Percentiles rank a stretch among this genome's conserved stretches.
These are phyloP conservation scores for Malus hybrid DNA, from an alignment of 331 rosid genomes.

Conservation along the genomic window DNA sequence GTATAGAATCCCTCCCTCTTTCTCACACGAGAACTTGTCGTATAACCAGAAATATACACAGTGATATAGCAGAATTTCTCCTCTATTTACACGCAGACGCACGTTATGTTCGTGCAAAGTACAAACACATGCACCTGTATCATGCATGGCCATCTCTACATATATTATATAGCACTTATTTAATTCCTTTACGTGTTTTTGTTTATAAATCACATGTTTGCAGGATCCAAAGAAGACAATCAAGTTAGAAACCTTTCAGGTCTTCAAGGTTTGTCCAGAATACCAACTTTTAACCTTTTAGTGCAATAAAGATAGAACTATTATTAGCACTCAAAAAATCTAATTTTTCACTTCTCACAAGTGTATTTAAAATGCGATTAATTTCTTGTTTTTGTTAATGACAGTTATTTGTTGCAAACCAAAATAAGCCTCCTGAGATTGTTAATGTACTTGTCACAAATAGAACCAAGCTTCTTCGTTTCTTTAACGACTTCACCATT, in stretches of 20 bases:
- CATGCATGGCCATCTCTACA: neutral
- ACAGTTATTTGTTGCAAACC: slow-evolving; percentile 71
- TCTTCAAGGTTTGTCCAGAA: slow-evolving; percentile 50
- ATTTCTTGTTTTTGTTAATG: neutral
- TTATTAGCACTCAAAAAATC: too few relatives aligned
- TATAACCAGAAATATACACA: too few relatives aligned
- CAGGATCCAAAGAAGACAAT: slow-evolving; percentile 69
- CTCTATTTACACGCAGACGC: too few relatives aligned
- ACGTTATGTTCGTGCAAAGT: too few relatives aligned
- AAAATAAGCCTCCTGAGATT: slow-evolving; percentile 61
- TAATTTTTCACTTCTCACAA: too few relatives aligned
- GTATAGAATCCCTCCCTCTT: slow-evolving; percentile 1
- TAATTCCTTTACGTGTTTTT: neutral
- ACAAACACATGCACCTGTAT: too few relatives aligned
- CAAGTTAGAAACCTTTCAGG: slow-evolving; percentile 60
- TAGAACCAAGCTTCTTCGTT: slow-evolving; percentile 60
- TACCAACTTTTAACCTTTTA: neutral
- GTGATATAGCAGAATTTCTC: too few relatives aligned
- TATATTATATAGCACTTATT: neutral
- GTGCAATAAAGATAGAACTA: too few relatives aligned
- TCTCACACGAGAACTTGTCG: neutral
- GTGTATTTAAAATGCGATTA: neutral
- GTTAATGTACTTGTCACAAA: slow-evolving; percentile 49
- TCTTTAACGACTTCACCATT: slow-evolving; percentile 38
- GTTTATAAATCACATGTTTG: neutral